Base-by-base conservation (phyloP, 2,329 filamentous ascomycete species). In the Fusarium acutatum region DNA sequence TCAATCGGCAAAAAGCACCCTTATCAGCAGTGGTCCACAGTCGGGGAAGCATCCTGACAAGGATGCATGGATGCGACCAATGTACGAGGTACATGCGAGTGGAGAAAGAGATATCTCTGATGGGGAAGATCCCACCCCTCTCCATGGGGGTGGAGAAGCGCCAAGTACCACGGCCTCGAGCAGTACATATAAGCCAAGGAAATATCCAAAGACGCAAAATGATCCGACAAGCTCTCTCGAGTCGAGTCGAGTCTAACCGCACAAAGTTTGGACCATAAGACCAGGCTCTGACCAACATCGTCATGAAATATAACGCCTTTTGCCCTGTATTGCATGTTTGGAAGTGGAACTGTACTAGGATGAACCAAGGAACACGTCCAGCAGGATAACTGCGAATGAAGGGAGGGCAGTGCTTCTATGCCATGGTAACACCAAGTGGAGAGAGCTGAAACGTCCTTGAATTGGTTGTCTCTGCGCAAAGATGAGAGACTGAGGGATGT, bases 41-140 rank as follows among this genome's bases (percentile, higher is more conserved):
- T 74, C 64, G 71, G 60, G 71, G 71, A 74, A 72, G 52, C 59
- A 67, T 43, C 61, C 66, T 71, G 62, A 57, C 64, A 34, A 47
- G 50, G 38, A 47, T 46, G n/a, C 35, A 57, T 57, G 64, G 43
- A 64, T 69, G 50, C 28, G 53, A 28, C 26, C 64, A 35, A 40
- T 52, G 69, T 60, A 58, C 54, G 60, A 66, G 59, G 69, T 57
- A 72, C 64, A 58, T 50, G 38, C 22, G 26, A 38, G 67, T 64
- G 71, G 57, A 72, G 62, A 65, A 44, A 30, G 44, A 43, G 46
- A 58, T 57, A 61, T 53, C 40, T 44, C 54, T 71, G 67, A 54
- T 74, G 71, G 64, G n/a, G 71, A 54, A 68, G 56, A 59, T 43
- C 54, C 58, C 67, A 71, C 67, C 58, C 62, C 67, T 67, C 65